These are phyloP conservation scores for Dalbergia oliveri DNA, from an alignment of 306 rosid genomes.

Conservation along the genomic window DNA sequence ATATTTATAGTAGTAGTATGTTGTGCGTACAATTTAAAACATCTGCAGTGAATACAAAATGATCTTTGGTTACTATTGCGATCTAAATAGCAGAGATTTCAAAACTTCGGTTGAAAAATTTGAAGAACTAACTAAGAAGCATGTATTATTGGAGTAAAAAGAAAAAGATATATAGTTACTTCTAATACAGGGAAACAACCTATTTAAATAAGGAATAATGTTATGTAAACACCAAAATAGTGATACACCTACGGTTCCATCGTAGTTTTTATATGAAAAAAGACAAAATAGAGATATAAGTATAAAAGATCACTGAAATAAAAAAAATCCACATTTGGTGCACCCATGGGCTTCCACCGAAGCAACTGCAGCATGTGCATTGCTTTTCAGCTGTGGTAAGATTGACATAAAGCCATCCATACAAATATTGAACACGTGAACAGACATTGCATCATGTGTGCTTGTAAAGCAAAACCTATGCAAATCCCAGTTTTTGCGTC, in stretches of 20 bases:
- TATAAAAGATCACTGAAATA: no score
- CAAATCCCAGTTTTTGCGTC: slow-evolving; percentile 49
- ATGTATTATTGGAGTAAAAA: background rate
- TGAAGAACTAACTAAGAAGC: background rate
- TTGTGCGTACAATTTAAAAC: no score
- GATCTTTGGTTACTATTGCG: no score
- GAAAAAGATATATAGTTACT: background rate
- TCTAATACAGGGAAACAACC: background rate
- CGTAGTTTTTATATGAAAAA: no score
- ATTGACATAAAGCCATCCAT: background rate
- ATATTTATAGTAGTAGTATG: no score
- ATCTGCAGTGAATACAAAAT: no score
- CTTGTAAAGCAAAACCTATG: background rate
- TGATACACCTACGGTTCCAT: no score
- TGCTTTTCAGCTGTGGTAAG: background rate
- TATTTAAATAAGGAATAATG: background rate
- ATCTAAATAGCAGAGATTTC: background rate
- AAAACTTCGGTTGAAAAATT: background rate
- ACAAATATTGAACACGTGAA: background rate
- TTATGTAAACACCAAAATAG: no score
- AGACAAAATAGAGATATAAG: no score
- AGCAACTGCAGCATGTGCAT: no score
- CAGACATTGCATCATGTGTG: slow-evolving; percentile 33
- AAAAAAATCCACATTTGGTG: no score
- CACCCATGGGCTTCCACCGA: no score